phyloP scores from a whole-genome alignment of 805 yeast species.

The Zygosaccharomyces bisporus region DNA sequence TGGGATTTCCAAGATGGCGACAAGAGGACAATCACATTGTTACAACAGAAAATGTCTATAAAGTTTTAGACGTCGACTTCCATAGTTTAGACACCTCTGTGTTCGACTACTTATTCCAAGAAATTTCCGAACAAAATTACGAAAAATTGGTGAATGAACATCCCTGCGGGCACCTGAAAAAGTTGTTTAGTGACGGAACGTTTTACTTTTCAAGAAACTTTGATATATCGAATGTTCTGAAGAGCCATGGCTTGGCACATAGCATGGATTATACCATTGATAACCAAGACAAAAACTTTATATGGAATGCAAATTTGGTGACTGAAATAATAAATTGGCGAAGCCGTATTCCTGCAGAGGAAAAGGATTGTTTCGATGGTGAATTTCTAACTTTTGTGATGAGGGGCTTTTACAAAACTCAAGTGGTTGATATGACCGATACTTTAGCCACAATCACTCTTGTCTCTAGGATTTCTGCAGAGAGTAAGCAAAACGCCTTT shows the following conservation, averaged over 20 bases:
- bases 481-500: constrained; percentile 81
- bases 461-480: constrained; percentile 86
- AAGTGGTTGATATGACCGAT: constrained; percentile 21
- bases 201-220: constrained; percentile 88
- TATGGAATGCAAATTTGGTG: constrained; percentile 90
- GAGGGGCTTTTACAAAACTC: constrained; percentile 86
- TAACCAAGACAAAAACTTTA: constrained; percentile 67
- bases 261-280: constrained; percentile 38
- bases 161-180: constrained; percentile 76
- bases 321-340: constrained; percentile 71
- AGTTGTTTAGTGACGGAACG: constrained; percentile 73
- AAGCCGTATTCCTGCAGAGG: constrained; percentile 56
- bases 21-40: constrained; percentile 17
- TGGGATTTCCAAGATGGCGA: constrained; percentile 53
- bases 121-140: constrained; percentile 23
- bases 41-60: constrained; percentile 49
- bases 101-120: constrained; percentile 42
- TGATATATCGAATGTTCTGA: constrained; percentile 79
- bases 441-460: constrained; percentile 53
- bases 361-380: constrained; percentile 60
- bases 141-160: constrained; percentile 49
- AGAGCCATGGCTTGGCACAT: constrained; percentile 56
- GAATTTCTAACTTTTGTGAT: constrained; percentile 78
- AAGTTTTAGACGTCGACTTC: constrained; percentile 59
- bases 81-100: constrained; percentile 57